These are phyloP conservation scores for Amniculicola lignicola DNA, from an alignment of 495 filamentous ascomycete species.

Conservation along the genomic window DNA sequence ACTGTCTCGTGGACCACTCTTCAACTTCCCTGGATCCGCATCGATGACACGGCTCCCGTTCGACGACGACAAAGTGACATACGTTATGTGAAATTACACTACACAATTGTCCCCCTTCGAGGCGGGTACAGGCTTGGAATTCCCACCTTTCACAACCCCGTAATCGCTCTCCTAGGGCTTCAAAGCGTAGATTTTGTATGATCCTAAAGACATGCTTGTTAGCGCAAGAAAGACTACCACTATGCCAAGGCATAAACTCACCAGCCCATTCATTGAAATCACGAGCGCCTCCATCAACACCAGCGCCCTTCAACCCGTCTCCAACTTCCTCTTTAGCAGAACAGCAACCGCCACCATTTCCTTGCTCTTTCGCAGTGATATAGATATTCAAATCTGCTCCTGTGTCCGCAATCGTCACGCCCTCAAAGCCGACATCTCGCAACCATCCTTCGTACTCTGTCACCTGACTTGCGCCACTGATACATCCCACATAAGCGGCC, in stretches of 20 bases:
- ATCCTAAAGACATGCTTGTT: constrained; percentile 13
- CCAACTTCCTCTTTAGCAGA: neutral
- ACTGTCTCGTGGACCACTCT: too few species aligned
- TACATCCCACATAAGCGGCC: constrained; percentile 59
- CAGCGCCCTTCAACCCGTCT: neutral
- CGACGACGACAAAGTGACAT: too few species aligned
- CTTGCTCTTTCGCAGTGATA: constrained; percentile 34
- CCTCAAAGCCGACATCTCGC: constrained; percentile 52
- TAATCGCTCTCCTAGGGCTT: too few species aligned
- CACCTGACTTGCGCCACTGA: constrained; percentile 56
- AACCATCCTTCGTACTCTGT: constrained; percentile 57
- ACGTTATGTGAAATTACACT: too few species aligned
- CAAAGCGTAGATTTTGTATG: constrained; percentile 32
- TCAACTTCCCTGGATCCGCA: too few species aligned
- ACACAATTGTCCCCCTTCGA: too few species aligned
- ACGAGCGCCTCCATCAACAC: constrained; percentile 40
- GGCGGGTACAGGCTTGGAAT: too few species aligned
- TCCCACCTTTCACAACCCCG: too few species aligned
- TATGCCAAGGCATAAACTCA: constrained; percentile 41
- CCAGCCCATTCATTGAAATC: constrained; percentile 52
- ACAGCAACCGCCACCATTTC: neutral
- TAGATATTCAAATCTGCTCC: constrained; percentile 59
- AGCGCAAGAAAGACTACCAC: neutral
- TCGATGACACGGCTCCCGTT: too few species aligned
- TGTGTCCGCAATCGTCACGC: constrained; percentile 56